Percentiles rank a stretch among this genome's conserved stretches.
These are phyloP conservation scores for Tetrahymena malaccensis DNA, from an alignment of 73 alveolate species.

Conservation along the genomic window DNA sequence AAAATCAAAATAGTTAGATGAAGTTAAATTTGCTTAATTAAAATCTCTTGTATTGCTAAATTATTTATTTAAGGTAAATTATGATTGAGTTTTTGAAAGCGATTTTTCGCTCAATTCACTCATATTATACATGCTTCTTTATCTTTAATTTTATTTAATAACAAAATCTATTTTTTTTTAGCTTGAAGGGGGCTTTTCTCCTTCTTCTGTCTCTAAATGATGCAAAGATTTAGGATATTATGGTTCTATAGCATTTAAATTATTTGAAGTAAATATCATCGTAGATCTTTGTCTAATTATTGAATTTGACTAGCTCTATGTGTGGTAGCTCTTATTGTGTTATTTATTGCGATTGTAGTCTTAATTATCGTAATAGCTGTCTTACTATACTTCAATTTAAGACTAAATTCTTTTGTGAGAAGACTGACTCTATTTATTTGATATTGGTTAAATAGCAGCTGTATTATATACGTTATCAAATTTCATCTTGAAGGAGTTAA, in stretches of 20 bases:
- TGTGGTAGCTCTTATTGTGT: neutral
- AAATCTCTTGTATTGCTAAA: neutral
- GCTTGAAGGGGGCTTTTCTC: neutral
- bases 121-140: neutral
- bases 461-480: neutral
- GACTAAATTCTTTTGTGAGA: neutral
- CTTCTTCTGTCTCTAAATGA: neutral
- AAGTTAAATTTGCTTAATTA: too few relatives aligned
- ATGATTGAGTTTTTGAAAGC: neutral
- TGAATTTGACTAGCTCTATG: too few relatives aligned
- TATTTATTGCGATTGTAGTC: neutral
- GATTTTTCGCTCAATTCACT: neutral
- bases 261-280: neutral
- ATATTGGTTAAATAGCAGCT: neutral
- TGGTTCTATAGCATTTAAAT: neutral
- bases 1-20: neutral
- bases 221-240: neutral
- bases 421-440: neutral
- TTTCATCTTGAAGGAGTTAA: neutral
- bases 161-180: neutral
- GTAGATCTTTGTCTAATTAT: neutral
- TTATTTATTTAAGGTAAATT: too few relatives aligned
- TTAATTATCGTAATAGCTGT: neutral
- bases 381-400: neutral
- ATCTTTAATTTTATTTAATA: neutral